Evolutionary conservation across 225 moss, liverwort and hornwort genomes (phyloP).

Genomic region (Sphagnum contortum): DNA sequence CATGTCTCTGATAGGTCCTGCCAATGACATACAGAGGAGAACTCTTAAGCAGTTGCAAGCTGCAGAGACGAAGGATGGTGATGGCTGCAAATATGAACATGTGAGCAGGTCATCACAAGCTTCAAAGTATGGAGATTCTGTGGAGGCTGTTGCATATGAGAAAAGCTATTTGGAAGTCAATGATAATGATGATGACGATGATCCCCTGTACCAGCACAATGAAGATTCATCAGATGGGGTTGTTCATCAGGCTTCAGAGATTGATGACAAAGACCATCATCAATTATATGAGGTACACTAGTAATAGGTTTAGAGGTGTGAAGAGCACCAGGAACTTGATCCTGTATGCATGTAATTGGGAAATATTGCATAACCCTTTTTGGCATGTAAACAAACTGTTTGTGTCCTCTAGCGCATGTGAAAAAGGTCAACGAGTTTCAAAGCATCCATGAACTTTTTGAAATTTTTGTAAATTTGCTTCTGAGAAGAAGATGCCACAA

Average conservation of each 20-base stretch:
- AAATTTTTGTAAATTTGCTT: too few species aligned
- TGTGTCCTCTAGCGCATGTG: too few species aligned
- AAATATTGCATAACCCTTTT: too few species aligned
- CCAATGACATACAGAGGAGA: conserved; percentile 3
- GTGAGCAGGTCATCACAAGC: conserved; percentile 33
- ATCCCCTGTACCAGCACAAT: conserved; percentile 8
- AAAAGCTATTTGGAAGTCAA: conserved; percentile 29
- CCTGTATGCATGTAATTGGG: too few species aligned
- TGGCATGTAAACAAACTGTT: too few species aligned
- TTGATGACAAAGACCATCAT: conserved; percentile 2
- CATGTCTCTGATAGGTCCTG: not conserved
- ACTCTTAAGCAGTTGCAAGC: conserved; percentile 10
- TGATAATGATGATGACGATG: conserved; percentile 9
- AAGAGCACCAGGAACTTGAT: too few species aligned
- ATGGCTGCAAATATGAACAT: conserved; percentile 36
- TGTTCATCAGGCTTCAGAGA: conserved; percentile 18
- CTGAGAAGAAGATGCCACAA: too few species aligned
- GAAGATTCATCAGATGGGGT: conserved; percentile 15
- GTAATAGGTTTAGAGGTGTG: too few species aligned
- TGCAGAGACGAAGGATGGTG: conserved; percentile 11
- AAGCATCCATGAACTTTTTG: too few species aligned
- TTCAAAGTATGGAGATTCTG: conserved; percentile 6
- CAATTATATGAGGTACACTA: too few species aligned
- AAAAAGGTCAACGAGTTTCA: too few species aligned
- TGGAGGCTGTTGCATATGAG: conserved; percentile 16